These are phyloP conservation scores for Fusarium torulosum DNA, from an alignment of 2,329 filamentous ascomycete genomes.

Conservation along the genomic window DNA sequence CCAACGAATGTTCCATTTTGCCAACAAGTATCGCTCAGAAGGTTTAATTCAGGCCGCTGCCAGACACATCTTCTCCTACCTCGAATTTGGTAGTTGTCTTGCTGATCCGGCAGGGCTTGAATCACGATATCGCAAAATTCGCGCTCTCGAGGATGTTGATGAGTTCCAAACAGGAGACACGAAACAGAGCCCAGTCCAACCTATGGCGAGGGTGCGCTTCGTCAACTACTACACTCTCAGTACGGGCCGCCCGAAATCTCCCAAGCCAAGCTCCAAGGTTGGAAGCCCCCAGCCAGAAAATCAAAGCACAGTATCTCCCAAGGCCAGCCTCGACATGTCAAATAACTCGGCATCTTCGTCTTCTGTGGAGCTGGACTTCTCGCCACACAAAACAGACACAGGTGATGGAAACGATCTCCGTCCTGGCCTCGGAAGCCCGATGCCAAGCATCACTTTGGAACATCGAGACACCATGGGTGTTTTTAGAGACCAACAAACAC, in stretches of 20 bases:
- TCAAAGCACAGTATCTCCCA: slow-evolving; percentile 6
- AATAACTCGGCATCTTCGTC: slow-evolving; percentile 1
- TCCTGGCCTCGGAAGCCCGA: slow-evolving; percentile 15
- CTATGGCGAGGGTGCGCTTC: slow-evolving; percentile 75
- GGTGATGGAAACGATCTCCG: slow-evolving; percentile 13
- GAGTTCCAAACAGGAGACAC: slow-evolving; percentile 57
- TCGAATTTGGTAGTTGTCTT: slow-evolving; percentile 86
- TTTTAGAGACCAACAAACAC: slow-evolving; percentile 27
- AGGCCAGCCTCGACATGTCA: not conserved
- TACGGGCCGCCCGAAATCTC: slow-evolving; percentile 73
- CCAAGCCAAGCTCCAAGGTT: slow-evolving; percentile 40
- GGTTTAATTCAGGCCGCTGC: slow-evolving; percentile 77
- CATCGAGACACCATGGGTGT: slow-evolving; percentile 37
- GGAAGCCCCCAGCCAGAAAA: slow-evolving; percentile 10
- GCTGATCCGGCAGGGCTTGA: slow-evolving; percentile 80
- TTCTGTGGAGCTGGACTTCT: slow-evolving; percentile 15
- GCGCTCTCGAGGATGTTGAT: slow-evolving; percentile 78
- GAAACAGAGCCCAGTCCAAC: slow-evolving; percentile 27
- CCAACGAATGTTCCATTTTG: slow-evolving; percentile 78
- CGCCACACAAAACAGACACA: not conserved
- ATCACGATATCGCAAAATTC: slow-evolving; percentile 75
- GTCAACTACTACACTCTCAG: slow-evolving; percentile 93
- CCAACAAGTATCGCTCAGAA: slow-evolving; percentile 81
- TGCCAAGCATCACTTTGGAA: slow-evolving; percentile 40
- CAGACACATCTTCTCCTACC: slow-evolving; percentile 80